Evolutionary conservation across 805 yeast genomes (phyloP).

Genomic region (Kodamaea laetipori): DNA sequence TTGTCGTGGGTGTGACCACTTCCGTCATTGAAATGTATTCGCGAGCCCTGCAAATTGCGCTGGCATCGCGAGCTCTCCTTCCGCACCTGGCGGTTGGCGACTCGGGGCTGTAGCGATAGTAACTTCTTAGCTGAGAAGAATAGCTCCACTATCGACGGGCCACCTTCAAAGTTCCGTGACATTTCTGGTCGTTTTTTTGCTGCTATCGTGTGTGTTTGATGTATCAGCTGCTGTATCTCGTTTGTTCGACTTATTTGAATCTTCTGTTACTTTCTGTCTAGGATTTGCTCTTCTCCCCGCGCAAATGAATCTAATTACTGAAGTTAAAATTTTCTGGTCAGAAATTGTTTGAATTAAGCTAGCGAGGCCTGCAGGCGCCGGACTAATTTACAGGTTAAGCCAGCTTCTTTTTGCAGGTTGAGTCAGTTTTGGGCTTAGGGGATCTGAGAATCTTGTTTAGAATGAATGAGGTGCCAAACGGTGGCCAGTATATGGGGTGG

Average conservation of each 20-base stretch:
- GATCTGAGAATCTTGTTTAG: too few relatives aligned
- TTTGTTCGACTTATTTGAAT: too few relatives aligned
- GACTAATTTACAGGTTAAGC: neutral
- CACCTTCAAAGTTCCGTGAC: conserved; percentile 18
- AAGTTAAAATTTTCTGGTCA: too few relatives aligned
- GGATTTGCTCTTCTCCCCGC: conserved; percentile 4
- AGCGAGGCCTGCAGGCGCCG: conserved; percentile 1
- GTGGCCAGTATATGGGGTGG: too few relatives aligned
- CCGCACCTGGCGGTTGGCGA: conserved; percentile 41
- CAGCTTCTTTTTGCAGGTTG: neutral
- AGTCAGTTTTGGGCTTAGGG: too few relatives aligned
- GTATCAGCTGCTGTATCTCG: too few relatives aligned
- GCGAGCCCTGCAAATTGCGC: conserved; percentile 10
- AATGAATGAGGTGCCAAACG: too few relatives aligned
- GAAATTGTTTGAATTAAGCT: too few relatives aligned
- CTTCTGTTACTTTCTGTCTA: too few relatives aligned
- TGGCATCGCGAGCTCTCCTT: conserved; percentile 36
- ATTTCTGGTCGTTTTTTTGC: conserved; percentile 1
- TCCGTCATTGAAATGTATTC: neutral
- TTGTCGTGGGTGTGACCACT: conserved; percentile 19
- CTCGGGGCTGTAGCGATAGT: conserved; percentile 40
- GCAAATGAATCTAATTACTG: neutral
- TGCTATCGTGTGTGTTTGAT: neutral
- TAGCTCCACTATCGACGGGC: conserved; percentile 45
- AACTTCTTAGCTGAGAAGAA: conserved; percentile 44